phyloP scores from a whole-genome alignment of 805 yeast genomes.

The Scheffersomyces coipomensis region DNA sequence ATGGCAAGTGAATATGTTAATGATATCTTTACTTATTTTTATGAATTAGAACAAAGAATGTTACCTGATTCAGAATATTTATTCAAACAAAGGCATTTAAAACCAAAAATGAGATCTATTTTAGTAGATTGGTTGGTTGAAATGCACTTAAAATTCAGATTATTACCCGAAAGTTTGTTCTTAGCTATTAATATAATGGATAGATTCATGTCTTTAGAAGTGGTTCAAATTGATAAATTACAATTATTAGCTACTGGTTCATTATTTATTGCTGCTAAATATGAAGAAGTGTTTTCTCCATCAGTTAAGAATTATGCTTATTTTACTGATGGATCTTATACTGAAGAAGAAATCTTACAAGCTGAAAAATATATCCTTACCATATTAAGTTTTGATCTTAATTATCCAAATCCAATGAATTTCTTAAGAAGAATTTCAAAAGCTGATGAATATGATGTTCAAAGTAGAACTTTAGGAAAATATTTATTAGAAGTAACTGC shows the following conservation, averaged over 20 bases:
- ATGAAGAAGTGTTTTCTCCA: slow-evolving; percentile 89
- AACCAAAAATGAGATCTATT: slow-evolving; percentile 82
- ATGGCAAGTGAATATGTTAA: slow-evolving; percentile 93
- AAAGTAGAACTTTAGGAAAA: slow-evolving; percentile 81
- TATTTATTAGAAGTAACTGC: slow-evolving; percentile 76
- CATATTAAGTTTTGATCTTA: slow-evolving; percentile 68
- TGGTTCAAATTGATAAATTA: slow-evolving; percentile 72
- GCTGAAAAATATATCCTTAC: slow-evolving; percentile 82
- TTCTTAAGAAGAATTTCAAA: slow-evolving; percentile 84
- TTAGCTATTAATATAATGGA: slow-evolving; percentile 86
- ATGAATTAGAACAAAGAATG: slow-evolving; percentile 68
- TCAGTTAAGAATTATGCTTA: slow-evolving; percentile 82
- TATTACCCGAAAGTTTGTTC: slow-evolving; percentile 82
- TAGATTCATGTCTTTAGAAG: slow-evolving; percentile 73
- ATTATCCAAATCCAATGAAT: slow-evolving; percentile 88
- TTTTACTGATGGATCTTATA: slow-evolving; percentile 82
- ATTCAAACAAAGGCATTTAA: slow-evolving; percentile 59
- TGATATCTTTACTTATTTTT: slow-evolving; percentile 81
- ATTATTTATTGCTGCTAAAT: slow-evolving; percentile 86
- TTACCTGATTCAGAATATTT: slow-evolving; percentile 73
- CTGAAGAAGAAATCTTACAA: slow-evolving; percentile 74
- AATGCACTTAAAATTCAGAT: slow-evolving; percentile 78
- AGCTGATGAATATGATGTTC: slow-evolving; percentile 86
- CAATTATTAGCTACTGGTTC: slow-evolving; percentile 87
- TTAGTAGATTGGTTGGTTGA: slow-evolving; percentile 93